Evolutionary conservation across 2,329 filamentous ascomycete species (phyloP).

Genomic region (Dactylonectria estremocensis): DNA sequence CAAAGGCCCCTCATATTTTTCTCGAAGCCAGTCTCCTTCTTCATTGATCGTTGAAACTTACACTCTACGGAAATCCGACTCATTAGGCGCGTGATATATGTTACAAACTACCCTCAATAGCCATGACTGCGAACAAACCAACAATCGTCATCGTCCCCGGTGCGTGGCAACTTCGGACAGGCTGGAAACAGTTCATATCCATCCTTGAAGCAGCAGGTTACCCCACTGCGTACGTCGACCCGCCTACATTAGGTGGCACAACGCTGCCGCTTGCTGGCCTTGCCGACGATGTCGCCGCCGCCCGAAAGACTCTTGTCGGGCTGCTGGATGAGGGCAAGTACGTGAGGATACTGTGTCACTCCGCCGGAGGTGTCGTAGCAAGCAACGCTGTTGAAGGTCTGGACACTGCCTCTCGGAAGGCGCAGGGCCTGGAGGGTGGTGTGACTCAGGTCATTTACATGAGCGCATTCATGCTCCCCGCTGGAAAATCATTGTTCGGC

Average conservation of each 20-base stretch:
- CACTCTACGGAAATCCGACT: too few relatives aligned
- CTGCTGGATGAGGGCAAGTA: not conserved
- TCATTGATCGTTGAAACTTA: too few relatives aligned
- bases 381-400: conserved; percentile 15
- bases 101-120: too few relatives aligned
- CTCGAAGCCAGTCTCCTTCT: too few relatives aligned
- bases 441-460: conserved; percentile 5
- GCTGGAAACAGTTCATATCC: conserved; percentile 11
- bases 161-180: conserved; percentile 17
- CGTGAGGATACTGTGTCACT: conserved; percentile 3
- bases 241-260: conserved; percentile 11
- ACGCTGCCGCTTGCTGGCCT: conserved; percentile 5
- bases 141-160: conserved; percentile 11
- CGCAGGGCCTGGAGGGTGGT: not conserved
- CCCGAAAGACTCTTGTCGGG: not conserved
- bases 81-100: too few relatives aligned
- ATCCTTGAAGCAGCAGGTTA: not conserved
- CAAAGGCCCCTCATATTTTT: too few relatives aligned
- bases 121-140: not conserved
- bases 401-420: not conserved
- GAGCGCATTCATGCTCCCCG: conserved; percentile 19
- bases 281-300: not conserved
- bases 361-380: conserved; percentile 6
- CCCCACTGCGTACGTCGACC: conserved; percentile 5
- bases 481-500: conserved; percentile 3